phyloP scores from a whole-genome alignment of 805 yeast species.

The Grigorovia jiainica region DNA sequence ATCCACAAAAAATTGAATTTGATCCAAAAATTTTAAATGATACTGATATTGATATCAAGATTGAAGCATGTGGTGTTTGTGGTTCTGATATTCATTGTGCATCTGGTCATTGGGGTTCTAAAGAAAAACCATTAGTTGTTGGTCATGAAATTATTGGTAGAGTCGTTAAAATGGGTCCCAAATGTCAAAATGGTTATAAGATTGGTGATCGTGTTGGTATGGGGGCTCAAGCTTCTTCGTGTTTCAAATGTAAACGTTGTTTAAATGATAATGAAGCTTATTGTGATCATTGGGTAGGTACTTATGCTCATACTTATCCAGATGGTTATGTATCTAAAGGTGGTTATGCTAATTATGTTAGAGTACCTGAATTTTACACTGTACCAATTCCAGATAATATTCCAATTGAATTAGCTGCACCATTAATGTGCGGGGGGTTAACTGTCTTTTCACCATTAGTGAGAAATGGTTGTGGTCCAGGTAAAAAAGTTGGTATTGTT shows the following conservation, averaged over 20 bases:
- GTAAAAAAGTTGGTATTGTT: too few relatives aligned
- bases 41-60: constrained; percentile 45
- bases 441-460: constrained; percentile 62
- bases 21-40: constrained; percentile 38
- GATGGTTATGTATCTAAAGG: constrained; percentile 48
- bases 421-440: constrained; percentile 70
- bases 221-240: constrained; percentile 60
- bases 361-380: constrained; percentile 54
- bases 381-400: constrained; percentile 53
- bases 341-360: constrained; percentile 57
- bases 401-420: constrained; percentile 51
- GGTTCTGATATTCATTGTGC: constrained; percentile 42
- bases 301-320: constrained; percentile 39
- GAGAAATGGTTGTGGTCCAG: constrained; percentile 40
- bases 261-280: constrained; percentile 42
- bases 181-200: constrained; percentile 38
- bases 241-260: constrained; percentile 59
- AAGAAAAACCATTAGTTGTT: constrained; percentile 34
- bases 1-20: constrained; percentile 42
- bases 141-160: constrained; percentile 63
- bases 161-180: constrained; percentile 51
- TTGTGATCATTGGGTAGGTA: constrained; percentile 36
- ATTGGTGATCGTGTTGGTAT: constrained; percentile 74
- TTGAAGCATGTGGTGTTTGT: constrained; percentile 57
- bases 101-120: constrained; percentile 16